Evolutionary conservation across 176 grass and related monocot genomes (phyloP), one percentile per base, ranked within the genome.

Genomic region (Eleusine coracana): DNA sequence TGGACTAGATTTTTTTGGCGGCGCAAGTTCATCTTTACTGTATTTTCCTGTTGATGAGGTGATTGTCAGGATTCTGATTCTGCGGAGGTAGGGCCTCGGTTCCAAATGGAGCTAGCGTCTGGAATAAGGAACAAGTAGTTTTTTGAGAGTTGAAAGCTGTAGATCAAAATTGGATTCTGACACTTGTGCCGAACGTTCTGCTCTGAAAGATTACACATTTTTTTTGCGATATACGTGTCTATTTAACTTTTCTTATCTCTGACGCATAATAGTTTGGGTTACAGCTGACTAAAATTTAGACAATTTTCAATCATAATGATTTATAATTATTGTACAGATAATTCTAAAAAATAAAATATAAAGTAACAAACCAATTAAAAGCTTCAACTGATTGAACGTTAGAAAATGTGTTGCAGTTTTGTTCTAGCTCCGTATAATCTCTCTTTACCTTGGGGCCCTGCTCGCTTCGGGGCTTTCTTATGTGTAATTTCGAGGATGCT

Each of bases 1-100:
- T 20, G 71, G 58, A 67, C 60, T 94, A 92, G 83, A 67, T n/a
- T 75, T 77, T 49, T 85, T 79, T 10, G 45, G 82, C 44, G 76
- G 81, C 75, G 41, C 68, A 74, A 80, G 71, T 86, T 73, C 83
- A 86, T 89, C 85, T 61, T 66, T 77, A 31, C 44, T 88, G 83
- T 90, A 76, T 37, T 66, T 55, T 66, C 41, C 68, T 44, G 60
- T 70, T 28, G 66, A 71, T 77, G 86, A 82, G 87, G 66, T 67
- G 58, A 68, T 87, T 74, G 74, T 68, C 66, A 58, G 68, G 70
- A 46, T 88, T 90, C 86, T 87, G 87, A 41, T 83, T 76, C 54
- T 80, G 62, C 78, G 78, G 87, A 34, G 28, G 64, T 71, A 84
- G 52, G 80, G 52, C 48, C 40, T 79, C 68, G n/a, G 59, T 65